Percentiles rank a stretch among this genome's conserved stretches.
phyloP scores from a whole-genome alignment of 169 alveolate species.

The Plasmodium relictum region DNA sequence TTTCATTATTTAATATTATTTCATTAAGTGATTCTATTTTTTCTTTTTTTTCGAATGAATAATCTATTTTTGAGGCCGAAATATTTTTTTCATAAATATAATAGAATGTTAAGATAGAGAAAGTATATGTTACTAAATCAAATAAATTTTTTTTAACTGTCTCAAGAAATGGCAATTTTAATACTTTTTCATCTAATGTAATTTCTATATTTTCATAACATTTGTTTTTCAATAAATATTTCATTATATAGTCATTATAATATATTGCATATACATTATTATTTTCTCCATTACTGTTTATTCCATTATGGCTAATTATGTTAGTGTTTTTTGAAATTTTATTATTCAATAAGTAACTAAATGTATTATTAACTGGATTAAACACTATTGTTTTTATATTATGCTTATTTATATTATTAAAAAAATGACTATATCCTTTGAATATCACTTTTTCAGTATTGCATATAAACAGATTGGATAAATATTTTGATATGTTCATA shows the following conservation, averaged over 20 bases:
- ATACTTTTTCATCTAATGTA: slow-evolving; percentile 21
- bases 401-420: slow-evolving; percentile 46
- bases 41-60: background rate
- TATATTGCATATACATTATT: slow-evolving; percentile 27
- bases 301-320: background rate
- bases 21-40: slow-evolving; percentile 25
- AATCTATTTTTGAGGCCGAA: slow-evolving; percentile 9
- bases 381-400: slow-evolving; percentile 45
- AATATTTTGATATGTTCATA: slow-evolving; percentile 9
- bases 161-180: slow-evolving; percentile 16
- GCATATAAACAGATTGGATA: background rate
- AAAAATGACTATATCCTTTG: slow-evolving; percentile 59
- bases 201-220: slow-evolving; percentile 57
- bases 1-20: slow-evolving; percentile 23
- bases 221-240: slow-evolving; percentile 58
- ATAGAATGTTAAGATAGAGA: slow-evolving; percentile 17
- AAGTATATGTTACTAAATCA: slow-evolving; percentile 40
- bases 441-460: background rate
- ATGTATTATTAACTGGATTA: slow-evolving; percentile 48
- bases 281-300: background rate
- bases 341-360: slow-evolving; percentile 21
- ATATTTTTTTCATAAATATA: slow-evolving; percentile 39
- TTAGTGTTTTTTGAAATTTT: background rate
- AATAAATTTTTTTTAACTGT: slow-evolving; percentile 15
- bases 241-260: slow-evolving; percentile 66